Percentiles rank a stretch among this genome's conserved stretches.
Conservation (phyloP, 441 rosid genomes). For the Hura crepitans region DNA sequence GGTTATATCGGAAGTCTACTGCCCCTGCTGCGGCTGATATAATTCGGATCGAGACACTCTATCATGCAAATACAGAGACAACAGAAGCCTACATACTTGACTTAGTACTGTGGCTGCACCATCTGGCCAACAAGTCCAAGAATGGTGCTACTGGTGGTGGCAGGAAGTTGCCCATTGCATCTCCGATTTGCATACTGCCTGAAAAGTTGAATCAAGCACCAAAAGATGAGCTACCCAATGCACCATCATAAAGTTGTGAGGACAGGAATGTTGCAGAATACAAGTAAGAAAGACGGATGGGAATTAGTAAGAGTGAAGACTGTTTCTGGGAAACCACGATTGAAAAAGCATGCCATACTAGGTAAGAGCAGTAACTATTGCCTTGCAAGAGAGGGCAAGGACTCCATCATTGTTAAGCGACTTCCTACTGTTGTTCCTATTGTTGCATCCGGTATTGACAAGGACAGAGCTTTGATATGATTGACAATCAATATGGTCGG, state of each 20-base stretch:
- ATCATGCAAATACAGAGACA: constrained; percentile 86
- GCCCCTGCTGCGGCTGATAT: constrained; percentile 41
- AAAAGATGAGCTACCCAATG: constrained; percentile 29
- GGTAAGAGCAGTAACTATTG: constrained; percentile 69
- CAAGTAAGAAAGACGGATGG: constrained; percentile 50
- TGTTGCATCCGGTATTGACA: constrained; percentile 48
- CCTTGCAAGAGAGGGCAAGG: constrained; percentile 42
- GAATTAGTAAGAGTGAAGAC: constrained; percentile 70
- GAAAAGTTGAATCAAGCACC: constrained; percentile 38
- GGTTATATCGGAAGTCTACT: constrained; percentile 45
- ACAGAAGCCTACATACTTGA: constrained; percentile 76
- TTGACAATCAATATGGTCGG: constrained; percentile 44
- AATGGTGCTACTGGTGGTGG: constrained; percentile 34
- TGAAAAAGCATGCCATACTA: constrained; percentile 52
- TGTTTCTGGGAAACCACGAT: constrained; percentile 40
- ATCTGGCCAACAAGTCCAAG: constrained; percentile 72
- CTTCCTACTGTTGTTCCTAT: constrained; percentile 47
- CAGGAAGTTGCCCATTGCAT: constrained; percentile 48
- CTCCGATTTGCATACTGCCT: constrained; percentile 45
- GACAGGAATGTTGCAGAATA: constrained; percentile 66
- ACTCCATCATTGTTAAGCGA: constrained; percentile 40
- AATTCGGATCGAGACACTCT: constrained; percentile 79
- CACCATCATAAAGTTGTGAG: constrained; percentile 37
- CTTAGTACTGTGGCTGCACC: constrained; percentile 76
- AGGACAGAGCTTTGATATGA: constrained; percentile 57